phyloP scores from a whole-genome alignment of 2,329 filamentous ascomycete species.

The Fusarium sp. region DNA sequence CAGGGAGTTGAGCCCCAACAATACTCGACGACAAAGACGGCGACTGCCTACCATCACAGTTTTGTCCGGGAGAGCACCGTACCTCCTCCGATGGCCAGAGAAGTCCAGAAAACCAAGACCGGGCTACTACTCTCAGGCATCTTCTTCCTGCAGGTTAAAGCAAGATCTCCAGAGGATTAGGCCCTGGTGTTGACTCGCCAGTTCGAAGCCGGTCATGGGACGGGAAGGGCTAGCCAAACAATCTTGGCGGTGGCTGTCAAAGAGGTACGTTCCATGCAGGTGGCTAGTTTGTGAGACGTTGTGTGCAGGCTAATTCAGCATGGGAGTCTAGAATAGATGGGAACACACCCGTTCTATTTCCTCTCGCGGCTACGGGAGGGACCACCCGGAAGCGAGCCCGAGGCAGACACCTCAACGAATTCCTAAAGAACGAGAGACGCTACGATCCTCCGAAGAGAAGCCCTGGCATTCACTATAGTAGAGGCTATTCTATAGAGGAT shows the following conservation, averaged over 20 bases:
- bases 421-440: neutral
- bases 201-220: neutral
- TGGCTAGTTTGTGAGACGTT: neutral
- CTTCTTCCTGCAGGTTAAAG: neutral
- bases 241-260: neutral
- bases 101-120: fast-evolving
- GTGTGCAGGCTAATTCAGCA: neutral
- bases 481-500: fast-evolving
- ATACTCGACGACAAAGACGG: neutral
- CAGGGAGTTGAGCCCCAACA: neutral
- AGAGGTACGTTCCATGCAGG: neutral
- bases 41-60: neutral
- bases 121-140: fast-evolving
- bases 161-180: neutral
- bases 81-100: fast-evolving
- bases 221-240: neutral
- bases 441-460: neutral
- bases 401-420: neutral
- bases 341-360: neutral
- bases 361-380: neutral
- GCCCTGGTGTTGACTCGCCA: neutral
- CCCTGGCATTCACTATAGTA: neutral
- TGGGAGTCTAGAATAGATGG: neutral
- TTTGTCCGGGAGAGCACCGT: fast-evolving
- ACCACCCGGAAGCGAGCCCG: neutral